Conservation (phyloP, 768 basidiomycete genomes). For the Boletus sensibilis region DNA sequence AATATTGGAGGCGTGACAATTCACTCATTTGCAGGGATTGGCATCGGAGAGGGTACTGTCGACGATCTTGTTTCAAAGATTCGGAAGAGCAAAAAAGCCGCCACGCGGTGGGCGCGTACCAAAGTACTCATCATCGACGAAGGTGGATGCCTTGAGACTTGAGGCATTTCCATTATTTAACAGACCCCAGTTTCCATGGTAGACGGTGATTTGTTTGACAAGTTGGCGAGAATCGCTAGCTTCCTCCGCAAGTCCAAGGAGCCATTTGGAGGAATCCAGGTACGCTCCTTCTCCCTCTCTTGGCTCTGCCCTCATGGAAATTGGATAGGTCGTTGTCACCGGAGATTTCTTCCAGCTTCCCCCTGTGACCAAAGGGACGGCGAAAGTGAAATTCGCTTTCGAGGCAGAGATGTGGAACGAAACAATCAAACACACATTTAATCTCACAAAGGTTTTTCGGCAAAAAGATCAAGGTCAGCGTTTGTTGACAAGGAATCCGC, state of each 20-base stretch:
- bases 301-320: not conserved
- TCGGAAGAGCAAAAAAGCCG: slow-evolving; percentile 81
- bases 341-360: slow-evolving; percentile 99
- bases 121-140: slow-evolving; percentile 84
- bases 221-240: slow-evolving; percentile 71
- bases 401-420: slow-evolving; percentile 79
- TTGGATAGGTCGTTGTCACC: slow-evolving; percentile 74
- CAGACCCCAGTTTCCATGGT: slow-evolving; percentile 86
- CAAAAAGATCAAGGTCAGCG: slow-evolving; percentile 84
- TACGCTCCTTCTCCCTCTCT: slow-evolving; percentile 24
- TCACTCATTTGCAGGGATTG: slow-evolving; percentile 95
- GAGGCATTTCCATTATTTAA: not conserved
- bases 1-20: slow-evolving; percentile 96
- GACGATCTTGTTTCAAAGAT: slow-evolving; percentile 65
- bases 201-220: slow-evolving; percentile 91
- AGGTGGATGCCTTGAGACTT: slow-evolving; percentile 40
- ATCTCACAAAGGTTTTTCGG: slow-evolving; percentile 92
- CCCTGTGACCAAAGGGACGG: slow-evolving; percentile 70
- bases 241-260: slow-evolving; percentile 55
- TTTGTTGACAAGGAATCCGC: not conserved
- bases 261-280: slow-evolving; percentile 96
- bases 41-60: slow-evolving; percentile 68
- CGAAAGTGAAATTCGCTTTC: slow-evolving; percentile 81
- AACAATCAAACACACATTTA: slow-evolving; percentile 78
- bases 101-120: slow-evolving; percentile 76